Base-by-base conservation (phyloP, 257 asterid genomes). In the Thymus quinquecostatus region DNA sequence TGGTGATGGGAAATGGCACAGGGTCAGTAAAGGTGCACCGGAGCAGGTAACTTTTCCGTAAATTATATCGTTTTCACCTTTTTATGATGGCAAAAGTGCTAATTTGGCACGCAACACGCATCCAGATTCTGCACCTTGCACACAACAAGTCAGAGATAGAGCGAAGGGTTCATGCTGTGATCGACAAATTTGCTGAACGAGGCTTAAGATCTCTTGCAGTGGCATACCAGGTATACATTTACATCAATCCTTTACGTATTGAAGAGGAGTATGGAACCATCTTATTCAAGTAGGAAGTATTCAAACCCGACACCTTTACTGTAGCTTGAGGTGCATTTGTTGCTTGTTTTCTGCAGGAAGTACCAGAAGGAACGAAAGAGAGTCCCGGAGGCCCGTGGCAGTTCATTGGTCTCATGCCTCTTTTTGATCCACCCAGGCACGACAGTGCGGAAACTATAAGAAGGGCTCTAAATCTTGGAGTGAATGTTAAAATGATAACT, bases 21-120 rank as follows among this genome's bases (percentile, higher is more conserved):
- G 99, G 82, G 99, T 94, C 83, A 94, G 97, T 81, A 94, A 94
- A 89, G 99, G 99, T 60, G 97, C 99, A 73, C 99, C 99, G 0
- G 97, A 94, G 87, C 99, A 94, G 96, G 98, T 89, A 80, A 1
- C 38, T 43, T 55, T 36, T 36, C 40, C 64, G 54, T 10, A 29
- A 62, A 13, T 49, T 28, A 41, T 3, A 3, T n/a, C 0, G 34
- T 57, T 60, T 10, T 47, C 0, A 0, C 29, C 61, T 21, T 69
- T 64, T 58, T 27, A 10, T 12, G 11, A n/a, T 21, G 43, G 48
- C 69, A 32, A 36, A 36, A 1, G 68, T 51, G 55, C 77, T 77
- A 32, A 85, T 14, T 29, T 50, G 6, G 28, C 38, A 14, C 43
- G 9, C 32, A 68, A 71, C 10, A 8, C 33, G 72, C 58, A 21